Evolutionary conservation across 2,329 filamentous ascomycete species (phyloP).

Genomic region (Diaporthe amygdali): DNA sequence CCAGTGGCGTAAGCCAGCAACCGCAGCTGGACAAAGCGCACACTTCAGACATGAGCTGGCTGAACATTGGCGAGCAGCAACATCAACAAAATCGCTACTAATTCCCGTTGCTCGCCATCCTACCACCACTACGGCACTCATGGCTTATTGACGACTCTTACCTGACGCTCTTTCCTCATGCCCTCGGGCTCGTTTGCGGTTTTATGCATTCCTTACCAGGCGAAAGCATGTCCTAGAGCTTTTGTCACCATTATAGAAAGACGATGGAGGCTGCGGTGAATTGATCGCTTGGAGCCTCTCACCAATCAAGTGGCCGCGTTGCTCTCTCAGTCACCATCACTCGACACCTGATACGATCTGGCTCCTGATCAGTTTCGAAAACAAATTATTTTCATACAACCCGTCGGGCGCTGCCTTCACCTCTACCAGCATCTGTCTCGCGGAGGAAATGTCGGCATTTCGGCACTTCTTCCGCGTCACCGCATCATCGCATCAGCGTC

Average conservation of each 20-base stretch:
- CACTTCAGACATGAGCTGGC: constrained; percentile 77
- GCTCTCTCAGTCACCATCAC: too few relatives aligned
- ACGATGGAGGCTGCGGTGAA: background rate
- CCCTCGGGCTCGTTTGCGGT: background rate
- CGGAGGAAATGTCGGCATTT: background rate
- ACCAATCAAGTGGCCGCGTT: background rate
- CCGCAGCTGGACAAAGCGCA: constrained; percentile 56
- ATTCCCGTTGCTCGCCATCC: background rate
- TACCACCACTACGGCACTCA: background rate
- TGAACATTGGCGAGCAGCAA: constrained; percentile 67
- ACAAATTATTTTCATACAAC: background rate
- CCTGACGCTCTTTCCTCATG: constrained; percentile 14
- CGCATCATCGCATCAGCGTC: constrained; percentile 11
- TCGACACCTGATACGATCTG: background rate
- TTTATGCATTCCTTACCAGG: background rate
- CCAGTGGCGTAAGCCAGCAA: constrained; percentile 50
- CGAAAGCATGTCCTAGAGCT: constrained; percentile 15
- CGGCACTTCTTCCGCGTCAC: background rate
- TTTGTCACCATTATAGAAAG: constrained; percentile 13
- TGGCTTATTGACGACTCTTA: constrained; percentile 20
- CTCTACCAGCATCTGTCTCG: background rate
- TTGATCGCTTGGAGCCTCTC: background rate
- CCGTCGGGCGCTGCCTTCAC: background rate
- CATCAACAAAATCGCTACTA: constrained; percentile 17
- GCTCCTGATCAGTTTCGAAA: background rate